Conservation (phyloP, 2,329 filamentous ascomycete genomes). For the Clarireedia hainanense region DNA sequence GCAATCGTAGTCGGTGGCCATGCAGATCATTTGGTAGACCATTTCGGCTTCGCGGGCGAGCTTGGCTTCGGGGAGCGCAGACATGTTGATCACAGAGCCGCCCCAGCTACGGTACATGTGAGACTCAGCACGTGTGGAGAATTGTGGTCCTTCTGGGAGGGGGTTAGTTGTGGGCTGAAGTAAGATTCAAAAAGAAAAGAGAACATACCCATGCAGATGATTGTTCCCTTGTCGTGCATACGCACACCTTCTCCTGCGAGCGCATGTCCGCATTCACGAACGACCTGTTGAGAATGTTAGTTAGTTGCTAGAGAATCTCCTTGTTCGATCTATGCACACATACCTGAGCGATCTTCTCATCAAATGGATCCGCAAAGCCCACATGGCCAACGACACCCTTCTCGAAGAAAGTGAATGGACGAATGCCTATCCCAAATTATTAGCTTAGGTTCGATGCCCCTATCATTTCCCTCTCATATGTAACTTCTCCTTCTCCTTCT, state of each 20-base stretch:
- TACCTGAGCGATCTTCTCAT: constrained; percentile 59
- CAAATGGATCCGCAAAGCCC: constrained; percentile 93
- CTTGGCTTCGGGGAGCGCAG: constrained; percentile 88
- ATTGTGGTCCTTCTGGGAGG: constrained; percentile 76
- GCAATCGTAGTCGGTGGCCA: constrained; percentile 99
- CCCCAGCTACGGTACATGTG: constrained; percentile 94
- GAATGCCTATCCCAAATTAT: constrained; percentile 42
- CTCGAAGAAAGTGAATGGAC: constrained; percentile 95
- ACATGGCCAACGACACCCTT: constrained; percentile 88
- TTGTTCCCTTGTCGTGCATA: constrained; percentile 74
- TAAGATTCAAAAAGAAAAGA: not conserved
- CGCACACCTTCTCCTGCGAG: constrained; percentile 78
- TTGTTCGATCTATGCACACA: not conserved
- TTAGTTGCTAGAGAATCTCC: not conserved
- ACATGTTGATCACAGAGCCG: constrained; percentile 97
- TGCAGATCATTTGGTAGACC: constrained; percentile 96
- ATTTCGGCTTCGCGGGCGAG: constrained; percentile 94
- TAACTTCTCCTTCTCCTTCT: not conserved
- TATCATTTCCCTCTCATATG: not conserved
- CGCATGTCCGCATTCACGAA: constrained; percentile 65
- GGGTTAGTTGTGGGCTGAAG: not conserved
- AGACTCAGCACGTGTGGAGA: constrained; percentile 91
- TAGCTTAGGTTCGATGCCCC: not conserved
- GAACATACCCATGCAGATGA: constrained; percentile 81
- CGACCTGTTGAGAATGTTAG: constrained; percentile 38